A percentile compares a stretch with the other conserved stretches of the same genome.
These are phyloP conservation scores for Globisporangium splendens DNA, from an alignment of 352 stramenopile genomes.

Conservation along the genomic window DNA sequence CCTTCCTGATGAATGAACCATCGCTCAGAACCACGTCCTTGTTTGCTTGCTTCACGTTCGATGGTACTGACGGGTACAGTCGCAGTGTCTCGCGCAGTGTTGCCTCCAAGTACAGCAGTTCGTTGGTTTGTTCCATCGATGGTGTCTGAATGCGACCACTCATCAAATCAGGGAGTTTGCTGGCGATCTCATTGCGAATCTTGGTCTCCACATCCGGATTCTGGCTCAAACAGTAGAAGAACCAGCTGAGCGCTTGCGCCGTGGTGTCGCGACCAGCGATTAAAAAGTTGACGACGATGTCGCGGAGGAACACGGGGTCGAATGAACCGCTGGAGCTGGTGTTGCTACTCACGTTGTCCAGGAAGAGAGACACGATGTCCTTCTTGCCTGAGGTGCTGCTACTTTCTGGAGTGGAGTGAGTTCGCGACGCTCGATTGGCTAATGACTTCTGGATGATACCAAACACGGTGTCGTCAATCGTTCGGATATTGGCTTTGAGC, in stretches of 20 bases:
- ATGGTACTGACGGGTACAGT: too few relatives aligned
- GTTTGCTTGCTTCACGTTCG: too few relatives aligned
- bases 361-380: constrained; percentile 18
- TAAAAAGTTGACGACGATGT: constrained; percentile 76
- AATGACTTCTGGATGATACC: constrained; percentile 33
- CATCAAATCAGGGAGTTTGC: constrained; percentile 24
- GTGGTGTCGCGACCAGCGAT: constrained; percentile 79
- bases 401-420: neutral
- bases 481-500: constrained; percentile 23
- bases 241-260: too few relatives aligned
- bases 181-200: constrained; percentile 38
- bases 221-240: too few relatives aligned
- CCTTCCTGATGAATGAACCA: constrained; percentile 26
- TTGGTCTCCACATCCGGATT: constrained; percentile 45
- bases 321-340: constrained; percentile 4
- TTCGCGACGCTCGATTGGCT: neutral
- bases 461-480: constrained; percentile 30
- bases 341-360: constrained; percentile 12
- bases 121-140: neutral
- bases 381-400: neutral
- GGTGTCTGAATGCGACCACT: neutral
- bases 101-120: constrained; percentile 1
- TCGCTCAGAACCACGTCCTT: too few relatives aligned
- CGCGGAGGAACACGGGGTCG: constrained; percentile 40
- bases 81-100: too few relatives aligned